Conservation (phyloP, 2,329 filamentous ascomycete genomes). For the Colletotrichum truncatum region DNA sequence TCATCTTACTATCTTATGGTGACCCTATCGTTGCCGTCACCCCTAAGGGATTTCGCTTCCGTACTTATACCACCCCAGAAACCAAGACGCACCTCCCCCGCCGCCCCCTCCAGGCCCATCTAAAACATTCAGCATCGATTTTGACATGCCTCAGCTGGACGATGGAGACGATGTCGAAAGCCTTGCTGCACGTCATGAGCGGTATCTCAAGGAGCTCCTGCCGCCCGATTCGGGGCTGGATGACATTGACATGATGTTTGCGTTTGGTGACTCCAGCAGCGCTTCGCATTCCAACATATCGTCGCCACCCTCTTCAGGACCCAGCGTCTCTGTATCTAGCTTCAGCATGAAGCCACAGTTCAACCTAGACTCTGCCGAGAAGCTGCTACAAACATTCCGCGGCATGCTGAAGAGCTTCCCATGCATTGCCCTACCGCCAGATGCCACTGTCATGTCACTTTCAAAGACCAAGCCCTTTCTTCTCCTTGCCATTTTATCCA, state of each 20-base stretch:
- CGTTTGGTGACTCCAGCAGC: constrained; percentile 2
- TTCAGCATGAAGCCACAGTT: constrained; percentile 60
- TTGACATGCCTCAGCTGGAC: constrained; percentile 51
- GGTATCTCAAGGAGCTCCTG: constrained; percentile 51
- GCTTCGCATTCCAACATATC: constrained; percentile 23
- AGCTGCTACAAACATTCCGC: constrained; percentile 53
- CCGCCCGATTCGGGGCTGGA: constrained; percentile 38
- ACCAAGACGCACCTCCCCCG: constrained; percentile 31
- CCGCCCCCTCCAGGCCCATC: constrained; percentile 49
- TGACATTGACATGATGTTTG: constrained; percentile 20
- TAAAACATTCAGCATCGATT: constrained; percentile 63
- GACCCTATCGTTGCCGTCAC: not conserved
- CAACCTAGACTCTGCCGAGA: constrained; percentile 62
- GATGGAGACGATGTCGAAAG: constrained; percentile 51
- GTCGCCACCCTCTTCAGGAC: constrained; percentile 32
- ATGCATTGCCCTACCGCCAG: constrained; percentile 50
- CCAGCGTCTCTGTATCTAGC: constrained; percentile 45
- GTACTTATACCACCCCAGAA: constrained; percentile 33
- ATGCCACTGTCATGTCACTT: constrained; percentile 52
- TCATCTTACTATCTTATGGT: not conserved
- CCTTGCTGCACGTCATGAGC: constrained; percentile 53
- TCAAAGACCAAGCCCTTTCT: constrained; percentile 60
- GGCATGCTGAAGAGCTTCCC: constrained; percentile 54
- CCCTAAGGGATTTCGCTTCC: not conserved
- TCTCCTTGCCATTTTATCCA: constrained; percentile 61